Evolutionary conservation across 2,329 filamentous ascomycete genomes (phyloP), one percentile per base, ranked within the genome.

Genomic region (Huntiella omanensis): DNA sequence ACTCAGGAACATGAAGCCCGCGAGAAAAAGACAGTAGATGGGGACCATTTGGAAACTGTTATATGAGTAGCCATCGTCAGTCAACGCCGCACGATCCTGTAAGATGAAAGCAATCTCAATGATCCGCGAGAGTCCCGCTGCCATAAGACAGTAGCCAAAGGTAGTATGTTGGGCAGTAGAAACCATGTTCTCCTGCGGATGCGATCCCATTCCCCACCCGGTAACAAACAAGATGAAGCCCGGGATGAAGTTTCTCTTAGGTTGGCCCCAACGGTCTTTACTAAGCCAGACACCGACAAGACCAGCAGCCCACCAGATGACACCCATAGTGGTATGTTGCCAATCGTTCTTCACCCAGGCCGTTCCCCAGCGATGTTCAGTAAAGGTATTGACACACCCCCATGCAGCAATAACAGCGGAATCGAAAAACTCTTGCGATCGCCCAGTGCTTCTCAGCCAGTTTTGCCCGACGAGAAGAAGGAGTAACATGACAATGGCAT

Each of bases 281-380:
- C 85, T 93, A 35, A 98, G 69, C 91, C 88, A 98, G 45, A 98
- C 72, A 37, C 91, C 91, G 8, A 88, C 73, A 28, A 98, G 66
- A 17, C 91, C 91, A 5, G 91, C 88, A 55, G 78, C 83, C 88
- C 88, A 98, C 91, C 91, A 98, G 44, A 98, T 77, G 51, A 98
- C 76, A n/a, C 91, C 91, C 88, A 98, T 96, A n/a, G 83, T 84
- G 0, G 91, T 98, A 61, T 98, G 91, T 61, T 98, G 88, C 64
- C 94, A 76, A 60, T 98, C 91, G 57, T 95, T 96, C 62, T 75
- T 77, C 45, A 82, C 85, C 91, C 91, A 98, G 0, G 75, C 71
- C 1, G 70, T 70, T 46, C 91, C 91, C 91, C 91, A 98, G 45
- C 82, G 76, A 59, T 98, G 91, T 62, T 96, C 91, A 13, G 91